Evolutionary conservation across 176 grass and related monocot genomes (phyloP), one percentile per base, ranked within the genome.

Genomic region (Ananas comosus): DNA sequence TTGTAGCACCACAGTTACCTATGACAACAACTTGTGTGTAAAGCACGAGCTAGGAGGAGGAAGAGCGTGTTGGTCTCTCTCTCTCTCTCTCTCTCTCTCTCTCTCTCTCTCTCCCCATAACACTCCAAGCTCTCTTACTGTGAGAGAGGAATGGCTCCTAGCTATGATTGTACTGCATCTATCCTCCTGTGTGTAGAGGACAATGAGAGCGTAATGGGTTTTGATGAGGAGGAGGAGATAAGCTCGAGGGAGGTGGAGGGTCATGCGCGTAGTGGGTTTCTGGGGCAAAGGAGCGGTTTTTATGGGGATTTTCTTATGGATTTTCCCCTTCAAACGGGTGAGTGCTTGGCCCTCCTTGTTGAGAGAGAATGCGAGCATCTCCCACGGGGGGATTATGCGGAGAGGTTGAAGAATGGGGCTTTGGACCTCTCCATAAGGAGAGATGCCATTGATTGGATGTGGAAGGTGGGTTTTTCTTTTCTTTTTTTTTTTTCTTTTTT

Each of bases 181-280:
- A 81, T 79, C 47, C 86, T 97, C 68, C 81, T 92, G 16, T 97
- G 93, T 76, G 83, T 83, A 16, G 93, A 97, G 84, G 93, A 97
- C 74, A 97, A 83, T 75, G 75, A 64, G 48, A 86, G 81, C 56
- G 73, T 96, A 52, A 78, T 96, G 65, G 71, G 77, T 71, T 85
- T 96, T 52, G 83, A 89, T 51, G 88, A 75, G 11, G 84, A 85
- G 17, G 69, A 66, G 63, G 86, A 81, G 6, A 73, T 21, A 14
- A 27, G 51, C 53, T 49, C 56, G 16, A 22, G 49, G 19, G 78
- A 80, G 4, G 65, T 67, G 54, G 67, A 66, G 66, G 69, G 72
- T 51, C 48, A 23, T 64, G 51, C 10, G 58, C 72, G 51, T 2
- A 16, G 77, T 63, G 72, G 67, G 72, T 57, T 76, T 76, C 42